Evolutionary conservation across 1,284 basidiomycete genomes (phyloP).

Genomic region (Irpex lacteus): DNA sequence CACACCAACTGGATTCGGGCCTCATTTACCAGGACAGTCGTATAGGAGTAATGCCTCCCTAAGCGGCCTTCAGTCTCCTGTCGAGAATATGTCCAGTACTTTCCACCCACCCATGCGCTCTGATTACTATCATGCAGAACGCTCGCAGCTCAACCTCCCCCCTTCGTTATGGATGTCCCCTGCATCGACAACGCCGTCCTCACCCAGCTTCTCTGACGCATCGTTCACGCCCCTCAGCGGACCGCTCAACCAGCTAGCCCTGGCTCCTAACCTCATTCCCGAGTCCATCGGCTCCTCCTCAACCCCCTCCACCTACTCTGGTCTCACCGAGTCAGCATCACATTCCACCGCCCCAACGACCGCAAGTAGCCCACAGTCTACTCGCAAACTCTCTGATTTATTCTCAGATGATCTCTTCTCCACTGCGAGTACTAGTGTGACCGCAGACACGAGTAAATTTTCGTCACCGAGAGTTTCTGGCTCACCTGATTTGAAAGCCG

Average conservation of each 20-base stretch:
- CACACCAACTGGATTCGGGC: slow-evolving; percentile 18
- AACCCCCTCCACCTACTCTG: slow-evolving; percentile 27
- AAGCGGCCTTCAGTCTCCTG: not conserved
- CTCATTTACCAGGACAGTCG: slow-evolving; percentile 10
- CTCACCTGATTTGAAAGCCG: slow-evolving; percentile 59
- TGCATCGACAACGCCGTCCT: slow-evolving; percentile 45
- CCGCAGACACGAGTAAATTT: slow-evolving; percentile 48
- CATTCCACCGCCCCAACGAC: slow-evolving; percentile 30
- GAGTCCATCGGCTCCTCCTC: slow-evolving; percentile 24
- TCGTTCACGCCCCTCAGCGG: slow-evolving; percentile 27
- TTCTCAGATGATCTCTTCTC: slow-evolving; percentile 68
- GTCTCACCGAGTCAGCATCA: slow-evolving; percentile 20
- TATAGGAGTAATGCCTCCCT: slow-evolving; percentile 7
- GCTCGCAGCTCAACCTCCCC: slow-evolving; percentile 51
- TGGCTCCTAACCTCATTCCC: slow-evolving; percentile 25
- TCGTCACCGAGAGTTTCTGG: slow-evolving; percentile 64
- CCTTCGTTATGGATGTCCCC: slow-evolving; percentile 83
- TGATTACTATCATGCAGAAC: slow-evolving; percentile 40
- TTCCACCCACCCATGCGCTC: slow-evolving; percentile 8
- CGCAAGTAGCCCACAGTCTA: slow-evolving; percentile 26
- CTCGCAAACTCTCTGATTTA: slow-evolving; percentile 61
- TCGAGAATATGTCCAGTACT: slow-evolving; percentile 1
- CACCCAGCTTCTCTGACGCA: slow-evolving; percentile 33
- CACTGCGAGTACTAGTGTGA: slow-evolving; percentile 29
- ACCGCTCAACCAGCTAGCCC: slow-evolving; percentile 22